Evolutionary conservation across 2,329 filamentous ascomycete genomes (phyloP), one percentile per base, ranked within the genome.

Genomic region (Aspergillus sp.): DNA sequence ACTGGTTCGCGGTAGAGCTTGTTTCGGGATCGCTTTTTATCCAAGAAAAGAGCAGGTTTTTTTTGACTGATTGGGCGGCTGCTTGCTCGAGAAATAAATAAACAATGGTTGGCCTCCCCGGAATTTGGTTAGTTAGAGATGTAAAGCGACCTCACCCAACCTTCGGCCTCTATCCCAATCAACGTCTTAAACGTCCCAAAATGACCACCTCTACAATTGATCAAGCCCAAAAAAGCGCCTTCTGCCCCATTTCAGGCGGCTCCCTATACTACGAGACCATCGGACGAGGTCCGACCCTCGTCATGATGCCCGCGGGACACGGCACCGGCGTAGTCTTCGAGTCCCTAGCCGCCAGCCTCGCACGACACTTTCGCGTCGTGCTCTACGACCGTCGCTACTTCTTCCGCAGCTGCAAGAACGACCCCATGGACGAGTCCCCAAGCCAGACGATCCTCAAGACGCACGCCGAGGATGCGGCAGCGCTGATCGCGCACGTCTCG

Each of bases 341-440:
- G 31, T 49, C 52, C 6, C 31, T 60, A 10, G 62, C 62, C 4
- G 24, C 49, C 0, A 42, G 32, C 4, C 57, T 64, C 18, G 51
- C 57, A 5, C 49, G 36, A 2, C 55, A 56, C 3, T 64, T 58
- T 12, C 18, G 16, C 42, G 59, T 62, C 20, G 46, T 54, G 10
- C 20, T 54, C 7, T 64, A 62, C 20, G 60, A 62, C 52, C 56
- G 62, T n/a, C 59, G 62, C 18, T 60, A 60, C 29, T 64, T 62
- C 50, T 52, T 46, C 12, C 56, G 55, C 14, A 64, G 62, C 42
- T 51, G 46, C 31, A n/a, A 14, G 29, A 26, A 3, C 26, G 14
- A 5, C 7, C 42, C 1, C 5, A 46, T 14, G 14, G 31, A 20
- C 10, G 31, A 7, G 3, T 12, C 12, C 5, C 12, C 14, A 42